Evolutionary conservation across 2,329 filamentous ascomycete species (phyloP).

Genomic region (Talaromyces verruculosus): DNA sequence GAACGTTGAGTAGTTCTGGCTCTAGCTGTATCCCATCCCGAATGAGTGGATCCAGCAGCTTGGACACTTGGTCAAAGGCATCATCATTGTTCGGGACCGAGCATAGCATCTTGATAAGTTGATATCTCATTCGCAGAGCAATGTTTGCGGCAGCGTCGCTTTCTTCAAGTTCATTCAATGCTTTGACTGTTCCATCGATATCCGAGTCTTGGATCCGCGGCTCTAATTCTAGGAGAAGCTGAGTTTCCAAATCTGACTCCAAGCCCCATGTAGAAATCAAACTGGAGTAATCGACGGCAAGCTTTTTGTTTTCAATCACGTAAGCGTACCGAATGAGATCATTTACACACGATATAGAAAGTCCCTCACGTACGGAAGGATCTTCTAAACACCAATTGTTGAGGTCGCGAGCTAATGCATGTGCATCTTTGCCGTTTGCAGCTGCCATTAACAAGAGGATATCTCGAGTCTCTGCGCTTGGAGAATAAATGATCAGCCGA

Average conservation of each 20-base stretch:
- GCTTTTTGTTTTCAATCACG: constrained; percentile 65
- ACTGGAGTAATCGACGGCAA: constrained; percentile 71
- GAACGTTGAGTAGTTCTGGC: constrained; percentile 68
- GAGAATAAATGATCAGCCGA: constrained; percentile 40
- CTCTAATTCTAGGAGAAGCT: constrained; percentile 67
- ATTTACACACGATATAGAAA: constrained; percentile 75
- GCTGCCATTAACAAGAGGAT: constrained; percentile 74
- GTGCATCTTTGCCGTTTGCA: constrained; percentile 67
- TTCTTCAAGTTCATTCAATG: constrained; percentile 54
- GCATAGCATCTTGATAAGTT: constrained; percentile 69
- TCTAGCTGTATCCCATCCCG: constrained; percentile 68
- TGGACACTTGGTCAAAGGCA: constrained; percentile 69
- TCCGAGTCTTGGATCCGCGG: constrained; percentile 74
- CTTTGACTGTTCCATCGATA: constrained; percentile 59
- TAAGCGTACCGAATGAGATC: constrained; percentile 70
- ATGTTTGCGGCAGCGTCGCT: constrained; percentile 60
- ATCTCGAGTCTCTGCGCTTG: constrained; percentile 65
- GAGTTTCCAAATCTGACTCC: constrained; percentile 66
- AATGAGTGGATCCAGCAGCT: constrained; percentile 71
- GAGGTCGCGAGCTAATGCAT: constrained; percentile 73
- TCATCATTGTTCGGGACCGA: constrained; percentile 51
- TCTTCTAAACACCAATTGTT: constrained; percentile 58
- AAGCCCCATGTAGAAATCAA: constrained; percentile 67
- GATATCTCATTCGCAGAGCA: constrained; percentile 25
- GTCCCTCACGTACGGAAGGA: constrained; percentile 48